Evolutionary conservation across 2,329 filamentous ascomycete genomes (phyloP), one percentile per base, ranked within the genome.

Genomic region (Trichoderma polysporum): DNA sequence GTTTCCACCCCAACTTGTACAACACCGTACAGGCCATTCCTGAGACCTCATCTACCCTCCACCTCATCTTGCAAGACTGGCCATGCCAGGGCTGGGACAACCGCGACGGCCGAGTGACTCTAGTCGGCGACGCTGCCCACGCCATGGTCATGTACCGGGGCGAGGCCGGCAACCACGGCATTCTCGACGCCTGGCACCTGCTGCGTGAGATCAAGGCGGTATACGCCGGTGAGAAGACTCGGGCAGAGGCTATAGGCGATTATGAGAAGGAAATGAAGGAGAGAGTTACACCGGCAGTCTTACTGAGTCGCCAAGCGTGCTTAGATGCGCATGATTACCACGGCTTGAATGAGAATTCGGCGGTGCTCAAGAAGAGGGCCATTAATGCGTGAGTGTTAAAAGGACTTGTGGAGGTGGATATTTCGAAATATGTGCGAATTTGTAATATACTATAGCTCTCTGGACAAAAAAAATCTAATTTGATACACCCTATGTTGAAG

Each of bases 111-210:
- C 75, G 77, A 1, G 79, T 83, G 3, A 83, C 83, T 1, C 73
- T 87, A 1, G 77, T 81, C 4, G 85, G 85, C 3, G 85, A 87
- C 71, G 81, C 84, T 2, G 84, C 84, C 0, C 85, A 87, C 73
- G 81, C 84, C n/a, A 87, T 87, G 85, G 85, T 84, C 33, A 85
- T 86, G 84, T 85, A 77, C 61, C 75, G 79, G 17, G 79, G 79
- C 29, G 78, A 81, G 61, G 79, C 74, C 1, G 76, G 74, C 8
- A 81, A 80, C 63, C 79, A 81, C 66, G 79, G 78, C 17, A 78
- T 81, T 13, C 72, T 79, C n/a, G 79, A 81, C 58, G 78, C 79
- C 2, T 74, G 73, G 41, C 68, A 74, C 41, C 71, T 80, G 41
- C 65, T 69, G 15, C 69, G 72, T 47, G 70, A 68, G 15, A 68